These are phyloP conservation scores for Linderniella brevidens DNA, from an alignment of 257 asterid species.

Conservation along the genomic window DNA sequence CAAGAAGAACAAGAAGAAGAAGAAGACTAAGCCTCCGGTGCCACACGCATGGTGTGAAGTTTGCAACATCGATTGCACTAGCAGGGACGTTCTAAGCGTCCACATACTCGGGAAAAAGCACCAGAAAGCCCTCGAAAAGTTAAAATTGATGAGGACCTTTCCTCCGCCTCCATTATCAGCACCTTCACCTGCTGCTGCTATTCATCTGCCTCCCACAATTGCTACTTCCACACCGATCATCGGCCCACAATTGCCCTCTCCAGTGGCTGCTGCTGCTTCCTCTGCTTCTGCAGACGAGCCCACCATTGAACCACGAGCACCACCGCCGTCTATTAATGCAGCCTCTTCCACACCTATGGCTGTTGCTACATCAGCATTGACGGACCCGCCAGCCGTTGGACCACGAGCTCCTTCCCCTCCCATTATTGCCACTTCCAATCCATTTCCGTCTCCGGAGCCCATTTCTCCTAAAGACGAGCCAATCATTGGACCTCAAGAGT, in stretches of 20 bases:
- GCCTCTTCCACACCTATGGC: constrained; percentile 10
- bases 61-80: constrained; percentile 47
- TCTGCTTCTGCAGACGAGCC: not conserved
- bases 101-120: constrained; percentile 61
- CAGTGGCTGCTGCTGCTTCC: too few relatives aligned
- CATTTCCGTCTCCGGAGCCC: too few relatives aligned
- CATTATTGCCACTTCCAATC: too few relatives aligned
- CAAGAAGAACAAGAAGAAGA: constrained; percentile 24
- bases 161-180: not conserved
- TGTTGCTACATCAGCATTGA: constrained; percentile 3
- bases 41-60: constrained; percentile 57
- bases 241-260: too few relatives aligned
- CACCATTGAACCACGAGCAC: constrained; percentile 9
- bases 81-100: constrained; percentile 36
- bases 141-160: constrained; percentile 7
- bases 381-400: constrained; percentile 20
- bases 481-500: not conserved
- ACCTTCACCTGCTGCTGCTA: constrained; percentile 1
- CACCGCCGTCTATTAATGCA: too few relatives aligned
- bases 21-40: constrained; percentile 5
- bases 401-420: too few relatives aligned
- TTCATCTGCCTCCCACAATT: not conserved
- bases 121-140: constrained; percentile 37
- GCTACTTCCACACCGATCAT: too few relatives aligned
- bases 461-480: constrained; percentile 29